These are phyloP conservation scores for Daldinia grandis DNA, from an alignment of 495 filamentous ascomycete genomes.

Conservation along the genomic window DNA sequence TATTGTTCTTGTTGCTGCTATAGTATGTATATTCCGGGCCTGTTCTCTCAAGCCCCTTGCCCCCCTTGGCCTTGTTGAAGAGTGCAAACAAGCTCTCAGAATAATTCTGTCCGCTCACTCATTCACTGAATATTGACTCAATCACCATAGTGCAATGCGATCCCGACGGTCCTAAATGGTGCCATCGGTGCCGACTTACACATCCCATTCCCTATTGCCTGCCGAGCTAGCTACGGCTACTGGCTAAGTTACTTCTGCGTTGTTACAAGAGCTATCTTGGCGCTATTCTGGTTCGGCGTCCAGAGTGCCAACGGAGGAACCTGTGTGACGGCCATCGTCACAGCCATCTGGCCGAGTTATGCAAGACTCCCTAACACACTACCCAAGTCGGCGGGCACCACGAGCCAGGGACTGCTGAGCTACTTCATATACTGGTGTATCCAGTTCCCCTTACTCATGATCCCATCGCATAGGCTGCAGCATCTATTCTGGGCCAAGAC, in stretches of 20 bases:
- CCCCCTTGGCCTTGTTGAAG: not conserved
- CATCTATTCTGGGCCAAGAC: conserved; percentile 65
- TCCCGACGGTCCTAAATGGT: conserved; percentile 69
- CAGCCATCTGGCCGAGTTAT: conserved; percentile 72
- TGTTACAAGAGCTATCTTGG: conserved; percentile 67
- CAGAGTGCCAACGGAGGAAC: conserved; percentile 72
- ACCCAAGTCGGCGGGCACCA: conserved; percentile 65
- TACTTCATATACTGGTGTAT: conserved; percentile 68
- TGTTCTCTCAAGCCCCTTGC: not conserved
- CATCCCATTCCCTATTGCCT: conserved; percentile 71
- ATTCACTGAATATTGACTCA: not conserved
- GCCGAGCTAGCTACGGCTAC: conserved; percentile 72
- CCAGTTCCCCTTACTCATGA: conserved; percentile 61
- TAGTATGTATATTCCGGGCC: conserved; percentile 23
- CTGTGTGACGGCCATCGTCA: conserved; percentile 70
- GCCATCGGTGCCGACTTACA: conserved; percentile 68
- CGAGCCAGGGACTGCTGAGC: conserved; percentile 66
- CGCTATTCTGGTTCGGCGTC: conserved; percentile 76
- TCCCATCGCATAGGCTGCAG: conserved; percentile 63
- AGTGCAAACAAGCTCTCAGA: not conserved
- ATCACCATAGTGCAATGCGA: conserved; percentile 46
- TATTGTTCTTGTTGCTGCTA: conserved; percentile 41
- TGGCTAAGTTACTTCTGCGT: conserved; percentile 72
- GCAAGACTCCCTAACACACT: conserved; percentile 60
- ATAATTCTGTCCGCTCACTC: not conserved